Percentiles rank a stretch among this genome's conserved stretches.
These are phyloP conservation scores for Usnea hakonensis DNA, from an alignment of 495 filamentous ascomycete genomes.

Conservation along the genomic window DNA sequence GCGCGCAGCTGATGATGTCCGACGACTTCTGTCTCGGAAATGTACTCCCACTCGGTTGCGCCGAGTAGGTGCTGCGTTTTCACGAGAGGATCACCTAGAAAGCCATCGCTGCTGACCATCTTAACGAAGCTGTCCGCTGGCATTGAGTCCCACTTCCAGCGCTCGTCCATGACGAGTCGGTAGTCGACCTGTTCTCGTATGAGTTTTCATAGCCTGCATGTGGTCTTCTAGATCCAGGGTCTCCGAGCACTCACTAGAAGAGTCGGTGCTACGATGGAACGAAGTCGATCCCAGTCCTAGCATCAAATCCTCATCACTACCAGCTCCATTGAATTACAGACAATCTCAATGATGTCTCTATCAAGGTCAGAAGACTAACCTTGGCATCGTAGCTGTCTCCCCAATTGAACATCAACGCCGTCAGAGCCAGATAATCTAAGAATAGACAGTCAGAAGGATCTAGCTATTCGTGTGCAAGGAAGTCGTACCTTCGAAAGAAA, in stretches of 20 bases:
- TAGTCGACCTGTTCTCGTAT: background rate
- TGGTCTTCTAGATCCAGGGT: background rate
- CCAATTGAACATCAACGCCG: constrained; percentile 1
- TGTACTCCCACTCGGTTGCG: constrained; percentile 20
- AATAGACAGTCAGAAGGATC: background rate
- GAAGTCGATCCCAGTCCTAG: constrained; percentile 3
- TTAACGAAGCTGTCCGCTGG: background rate
- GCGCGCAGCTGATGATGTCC: constrained; percentile 24
- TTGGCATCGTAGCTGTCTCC: background rate
- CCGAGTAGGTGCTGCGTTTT: constrained; percentile 28
- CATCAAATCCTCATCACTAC: background rate
- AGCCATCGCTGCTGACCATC: background rate
- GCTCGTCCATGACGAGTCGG: background rate
- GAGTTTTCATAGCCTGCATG: background rate
- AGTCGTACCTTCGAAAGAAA: background rate
- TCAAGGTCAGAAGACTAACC: background rate
- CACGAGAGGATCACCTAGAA: background rate
- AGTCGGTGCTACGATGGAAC: background rate
- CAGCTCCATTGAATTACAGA: background rate
- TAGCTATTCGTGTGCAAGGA: background rate
- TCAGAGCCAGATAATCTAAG: background rate
- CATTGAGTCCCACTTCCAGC: background rate
- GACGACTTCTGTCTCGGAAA: constrained; percentile 23
- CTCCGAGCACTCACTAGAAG: background rate
- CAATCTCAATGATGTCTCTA: background rate